Evolutionary conservation across 2,329 filamentous ascomycete genomes (phyloP).

Genomic region (Verticillium dahliae): DNA sequence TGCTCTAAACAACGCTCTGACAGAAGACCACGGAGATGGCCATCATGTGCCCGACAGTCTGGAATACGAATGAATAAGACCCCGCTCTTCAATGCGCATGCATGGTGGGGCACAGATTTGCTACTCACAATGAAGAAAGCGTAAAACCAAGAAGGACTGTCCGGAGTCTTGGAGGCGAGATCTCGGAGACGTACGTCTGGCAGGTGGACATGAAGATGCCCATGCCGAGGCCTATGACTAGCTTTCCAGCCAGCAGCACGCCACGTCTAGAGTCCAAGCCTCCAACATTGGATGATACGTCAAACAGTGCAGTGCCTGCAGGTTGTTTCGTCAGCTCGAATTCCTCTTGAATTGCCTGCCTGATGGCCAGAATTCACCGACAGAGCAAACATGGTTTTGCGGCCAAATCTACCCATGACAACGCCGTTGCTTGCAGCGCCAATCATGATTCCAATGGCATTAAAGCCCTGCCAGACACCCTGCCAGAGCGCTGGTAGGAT

Average conservation of each 20-base stretch:
- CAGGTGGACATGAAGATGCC: neutral
- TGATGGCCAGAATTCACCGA: neutral
- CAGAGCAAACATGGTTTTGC: neutral
- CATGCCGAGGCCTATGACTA: neutral
- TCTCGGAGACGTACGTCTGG: neutral
- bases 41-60: neutral
- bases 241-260: neutral
- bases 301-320: neutral
- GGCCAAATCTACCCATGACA: neutral
- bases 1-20: too few relatives aligned
- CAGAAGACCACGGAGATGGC: neutral
- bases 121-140: neutral
- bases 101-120: neutral
- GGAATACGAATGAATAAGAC: neutral
- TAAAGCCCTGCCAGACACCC: neutral
- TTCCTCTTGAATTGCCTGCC: neutral
- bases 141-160: neutral
- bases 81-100: neutral
- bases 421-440: neutral
- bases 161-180: neutral
- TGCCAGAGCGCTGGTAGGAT: neutral
- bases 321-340: neutral
- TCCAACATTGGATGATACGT: neutral
- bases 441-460: neutral
- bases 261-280: neutral